These are phyloP conservation scores for Debaryomyces psychrophilus DNA, from an alignment of 1,139 yeast genomes.

Conservation along the genomic window DNA sequence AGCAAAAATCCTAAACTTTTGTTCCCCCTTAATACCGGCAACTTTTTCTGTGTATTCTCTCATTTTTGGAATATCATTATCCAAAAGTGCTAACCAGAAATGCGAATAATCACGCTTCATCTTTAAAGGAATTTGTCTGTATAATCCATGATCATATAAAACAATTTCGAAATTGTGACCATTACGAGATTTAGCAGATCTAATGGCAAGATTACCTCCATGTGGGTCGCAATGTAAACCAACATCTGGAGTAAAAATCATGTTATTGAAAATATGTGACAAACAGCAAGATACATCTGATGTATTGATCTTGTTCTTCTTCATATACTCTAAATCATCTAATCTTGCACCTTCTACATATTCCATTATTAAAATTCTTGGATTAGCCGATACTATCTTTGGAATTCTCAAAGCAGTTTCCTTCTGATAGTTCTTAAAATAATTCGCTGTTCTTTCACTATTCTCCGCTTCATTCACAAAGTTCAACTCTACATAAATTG, in stretches of 20 bases:
- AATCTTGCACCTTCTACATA: conserved; percentile 79
- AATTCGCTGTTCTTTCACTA: conserved; percentile 66
- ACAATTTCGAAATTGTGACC: conserved; percentile 88
- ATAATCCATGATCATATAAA: conserved; percentile 92
- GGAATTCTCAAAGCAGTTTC: conserved; percentile 84
- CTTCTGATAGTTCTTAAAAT: conserved; percentile 58
- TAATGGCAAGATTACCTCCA: conserved; percentile 91
- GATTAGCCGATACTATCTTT: conserved; percentile 62
- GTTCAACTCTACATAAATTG: conserved; percentile 87
- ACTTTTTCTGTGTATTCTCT: conserved; percentile 70
- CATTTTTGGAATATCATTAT: conserved; percentile 69
- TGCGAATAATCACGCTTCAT: conserved; percentile 84
- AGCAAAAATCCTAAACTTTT: conserved; percentile 78
- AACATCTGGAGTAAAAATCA: conserved; percentile 93
- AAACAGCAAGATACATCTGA: conserved; percentile 82
- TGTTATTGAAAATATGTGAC: conserved; percentile 87
- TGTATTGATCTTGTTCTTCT: conserved; percentile 64
- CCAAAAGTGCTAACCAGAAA: conserved; percentile 89
- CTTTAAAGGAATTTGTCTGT: conserved; percentile 77
- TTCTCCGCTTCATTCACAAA: conserved; percentile 85
- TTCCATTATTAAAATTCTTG: conserved; percentile 86
- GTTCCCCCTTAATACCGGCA: conserved; percentile 77
- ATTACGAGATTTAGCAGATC: conserved; percentile 39
- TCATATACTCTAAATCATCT: conserved; percentile 71
- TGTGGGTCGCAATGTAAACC: conserved; percentile 98